These are phyloP conservation scores for Cubamyces sp. DNA, from an alignment of 768 basidiomycete genomes.

Conservation along the genomic window DNA sequence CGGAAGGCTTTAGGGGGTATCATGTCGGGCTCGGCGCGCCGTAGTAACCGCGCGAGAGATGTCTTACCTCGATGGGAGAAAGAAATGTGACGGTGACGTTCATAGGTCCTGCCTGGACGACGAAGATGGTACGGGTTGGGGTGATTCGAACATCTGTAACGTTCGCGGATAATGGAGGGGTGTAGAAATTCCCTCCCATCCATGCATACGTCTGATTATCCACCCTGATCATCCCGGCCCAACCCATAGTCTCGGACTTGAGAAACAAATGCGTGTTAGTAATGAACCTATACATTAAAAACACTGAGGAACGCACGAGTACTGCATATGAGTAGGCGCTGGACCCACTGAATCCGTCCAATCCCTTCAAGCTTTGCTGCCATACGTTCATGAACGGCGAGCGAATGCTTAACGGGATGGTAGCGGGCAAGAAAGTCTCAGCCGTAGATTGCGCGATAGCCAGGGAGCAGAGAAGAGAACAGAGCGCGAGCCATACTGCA, in stretches of 20 bases:
- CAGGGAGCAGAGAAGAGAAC: neutral
- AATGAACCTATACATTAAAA: no score
- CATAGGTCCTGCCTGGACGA: constrained; percentile 40
- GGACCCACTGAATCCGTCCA: no score
- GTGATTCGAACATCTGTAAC: constrained; percentile 36
- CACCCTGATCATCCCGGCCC: constrained; percentile 28
- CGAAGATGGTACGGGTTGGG: constrained; percentile 40
- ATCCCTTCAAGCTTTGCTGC: constrained; percentile 14
- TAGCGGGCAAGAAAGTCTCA: constrained; percentile 26
- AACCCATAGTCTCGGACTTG: no score
- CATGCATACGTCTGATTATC: constrained; percentile 27
- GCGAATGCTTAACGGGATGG: constrained; percentile 33
- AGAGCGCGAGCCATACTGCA: constrained; percentile 7
- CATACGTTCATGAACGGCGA: constrained; percentile 34
- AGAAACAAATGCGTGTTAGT: no score
- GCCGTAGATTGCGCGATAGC: constrained; percentile 8
- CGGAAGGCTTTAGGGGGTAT: constrained; percentile 34
- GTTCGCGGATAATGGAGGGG: constrained; percentile 9
- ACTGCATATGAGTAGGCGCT: no score
- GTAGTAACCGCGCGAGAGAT: no score
- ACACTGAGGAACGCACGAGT: no score
- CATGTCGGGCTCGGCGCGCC: neutral
- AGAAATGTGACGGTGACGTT: constrained; percentile 43
- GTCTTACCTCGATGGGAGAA: constrained; percentile 42
- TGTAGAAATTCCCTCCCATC: constrained; percentile 15